Evolutionary conservation across 2,329 filamentous ascomycete species (phyloP).

Genomic region (Penicillium rolfsii): DNA sequence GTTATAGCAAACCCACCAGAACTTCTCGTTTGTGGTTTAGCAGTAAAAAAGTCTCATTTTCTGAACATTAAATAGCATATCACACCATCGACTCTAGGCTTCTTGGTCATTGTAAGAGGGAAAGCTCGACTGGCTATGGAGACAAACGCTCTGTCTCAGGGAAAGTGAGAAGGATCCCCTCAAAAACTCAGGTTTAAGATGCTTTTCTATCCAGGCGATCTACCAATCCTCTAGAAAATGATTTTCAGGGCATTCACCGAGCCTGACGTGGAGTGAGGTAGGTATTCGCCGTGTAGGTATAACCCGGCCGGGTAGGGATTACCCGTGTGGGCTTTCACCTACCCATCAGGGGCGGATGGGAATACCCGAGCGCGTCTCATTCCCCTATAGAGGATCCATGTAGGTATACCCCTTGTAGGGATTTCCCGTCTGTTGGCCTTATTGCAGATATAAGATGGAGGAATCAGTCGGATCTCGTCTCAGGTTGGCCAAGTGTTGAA

Average conservation of each 20-base stretch:
- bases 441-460: conserved; percentile 7
- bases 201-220: not conserved
- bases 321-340: conserved; percentile 1
- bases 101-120: not conserved
- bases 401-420: conserved; percentile 20
- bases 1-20: not conserved
- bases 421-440: conserved; percentile 9
- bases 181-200: not conserved
- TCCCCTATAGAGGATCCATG: conserved; percentile 8
- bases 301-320: conserved; percentile 13
- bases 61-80: not conserved
- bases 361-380: not conserved
- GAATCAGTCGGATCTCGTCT: not conserved
- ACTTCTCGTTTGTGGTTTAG: not conserved
- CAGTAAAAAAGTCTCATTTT: not conserved
- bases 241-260: not conserved
- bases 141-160: not conserved
- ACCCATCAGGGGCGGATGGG: not conserved
- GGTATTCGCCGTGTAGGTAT: conserved; percentile 18
- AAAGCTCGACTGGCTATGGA: not conserved
- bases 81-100: not conserved
- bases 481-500: not conserved
- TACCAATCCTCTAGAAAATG: not conserved
- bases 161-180: not conserved
- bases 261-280: not conserved